A percentile compares a stretch with the other conserved stretches of the same genome.
Conservation (phyloP, 2,329 filamentous ascomycete genomes). For the Fusarium heterosporum region DNA sequence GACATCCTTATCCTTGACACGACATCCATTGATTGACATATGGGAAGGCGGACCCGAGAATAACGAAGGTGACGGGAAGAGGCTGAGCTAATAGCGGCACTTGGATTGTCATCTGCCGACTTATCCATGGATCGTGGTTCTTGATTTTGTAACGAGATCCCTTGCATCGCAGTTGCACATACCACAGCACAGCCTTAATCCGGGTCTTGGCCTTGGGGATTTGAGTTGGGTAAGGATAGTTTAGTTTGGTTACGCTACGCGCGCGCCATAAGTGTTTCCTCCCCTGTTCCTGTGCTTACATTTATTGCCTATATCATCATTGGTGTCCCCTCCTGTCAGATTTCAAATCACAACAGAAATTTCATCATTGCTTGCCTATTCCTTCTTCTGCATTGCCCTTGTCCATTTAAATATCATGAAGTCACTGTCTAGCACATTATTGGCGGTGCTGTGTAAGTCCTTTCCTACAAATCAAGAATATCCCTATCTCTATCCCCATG, state of each 20-base stretch:
- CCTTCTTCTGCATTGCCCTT: background rate
- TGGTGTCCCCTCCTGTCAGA: slow-evolving; percentile 19
- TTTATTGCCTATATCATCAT: slow-evolving; percentile 26
- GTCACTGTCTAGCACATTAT: slow-evolving; percentile 31
- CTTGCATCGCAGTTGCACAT: background rate
- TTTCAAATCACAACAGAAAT: slow-evolving; percentile 7
- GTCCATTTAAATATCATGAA: slow-evolving; percentile 32
- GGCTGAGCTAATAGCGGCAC: slow-evolving; percentile 26
- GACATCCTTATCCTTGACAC: background rate
- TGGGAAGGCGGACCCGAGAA: slow-evolving; percentile 24
- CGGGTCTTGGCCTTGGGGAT: background rate
- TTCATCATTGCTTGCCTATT: slow-evolving; percentile 4
- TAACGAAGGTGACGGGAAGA: slow-evolving; percentile 17
- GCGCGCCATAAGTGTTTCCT: background rate
- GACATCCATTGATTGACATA: slow-evolving; percentile 11
- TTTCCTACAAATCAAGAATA: background rate
- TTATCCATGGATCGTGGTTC: background rate
- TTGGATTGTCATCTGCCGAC: slow-evolving; percentile 28
- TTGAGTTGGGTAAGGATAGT: too few relatives aligned
- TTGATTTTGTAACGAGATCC: slow-evolving; percentile 17
- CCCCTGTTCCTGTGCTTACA: slow-evolving; percentile 27
- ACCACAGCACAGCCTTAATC: background rate
- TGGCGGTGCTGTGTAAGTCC: slow-evolving; percentile 41
- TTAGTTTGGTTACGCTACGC: too few relatives aligned
- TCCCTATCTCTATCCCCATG: background rate